A percentile compares a stretch with the other conserved stretches of the same genome.
phyloP scores from a whole-genome alignment of 129 eudicot genomes.

The Solidago caesia region DNA sequence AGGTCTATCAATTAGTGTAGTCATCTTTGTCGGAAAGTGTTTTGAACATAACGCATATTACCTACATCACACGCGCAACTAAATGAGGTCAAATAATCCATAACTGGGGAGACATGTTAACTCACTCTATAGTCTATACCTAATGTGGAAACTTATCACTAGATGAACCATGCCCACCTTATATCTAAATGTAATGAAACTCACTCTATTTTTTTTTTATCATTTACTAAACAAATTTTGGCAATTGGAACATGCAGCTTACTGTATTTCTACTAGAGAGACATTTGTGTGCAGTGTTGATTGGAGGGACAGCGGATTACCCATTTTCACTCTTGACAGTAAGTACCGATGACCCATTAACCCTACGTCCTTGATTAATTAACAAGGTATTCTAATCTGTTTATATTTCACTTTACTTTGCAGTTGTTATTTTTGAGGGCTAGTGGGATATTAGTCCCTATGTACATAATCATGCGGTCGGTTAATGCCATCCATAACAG shows the following conservation, averaged over 20 bases:
- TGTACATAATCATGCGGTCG: constrained; percentile 53
- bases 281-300: constrained; percentile 43
- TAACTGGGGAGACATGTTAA: too few relatives aligned
- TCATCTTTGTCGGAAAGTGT: too few relatives aligned
- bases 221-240: neutral
- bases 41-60: too few relatives aligned
- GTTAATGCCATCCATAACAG: constrained; percentile 43
- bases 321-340: constrained; percentile 62
- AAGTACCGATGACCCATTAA: constrained; percentile 20
- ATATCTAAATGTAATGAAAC: too few relatives aligned
- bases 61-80: too few relatives aligned
- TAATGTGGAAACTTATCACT: too few relatives aligned
- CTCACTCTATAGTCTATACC: too few relatives aligned
- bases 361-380: neutral
- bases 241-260: constrained; percentile 41
- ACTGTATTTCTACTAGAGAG: constrained; percentile 55
- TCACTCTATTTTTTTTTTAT: too few relatives aligned
- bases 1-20: too few relatives aligned
- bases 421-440: constrained; percentile 51
- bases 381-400: neutral
- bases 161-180: too few relatives aligned
- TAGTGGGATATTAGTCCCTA: constrained; percentile 57
- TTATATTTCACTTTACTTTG: neutral
- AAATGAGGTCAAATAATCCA: too few relatives aligned
- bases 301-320: constrained; percentile 41